Percentiles rank a stretch among this genome's conserved stretches.
phyloP scores from a whole-genome alignment of 2,329 filamentous ascomycete genomes.

The Macrophomina tecta region DNA sequence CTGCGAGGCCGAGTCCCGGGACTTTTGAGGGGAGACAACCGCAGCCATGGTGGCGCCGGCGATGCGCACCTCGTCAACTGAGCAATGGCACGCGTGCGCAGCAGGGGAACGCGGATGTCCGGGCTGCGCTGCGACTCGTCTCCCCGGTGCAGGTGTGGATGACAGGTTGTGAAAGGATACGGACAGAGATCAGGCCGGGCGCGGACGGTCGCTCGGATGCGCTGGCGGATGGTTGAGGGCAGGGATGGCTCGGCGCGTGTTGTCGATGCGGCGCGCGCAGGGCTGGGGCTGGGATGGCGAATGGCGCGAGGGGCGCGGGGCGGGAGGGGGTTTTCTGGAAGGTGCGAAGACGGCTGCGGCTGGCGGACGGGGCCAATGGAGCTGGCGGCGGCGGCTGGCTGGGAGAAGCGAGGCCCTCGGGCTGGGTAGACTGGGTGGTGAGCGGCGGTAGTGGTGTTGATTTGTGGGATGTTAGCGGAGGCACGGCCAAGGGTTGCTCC shows the following conservation, averaged over 20 bases:
- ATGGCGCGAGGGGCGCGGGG: constrained; percentile 19
- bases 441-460: constrained; percentile 7
- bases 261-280: constrained; percentile 12
- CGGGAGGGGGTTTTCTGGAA: constrained; percentile 13
- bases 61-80: constrained; percentile 4
- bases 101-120: constrained; percentile 7
- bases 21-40: constrained; percentile 44
- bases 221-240: constrained; percentile 12
- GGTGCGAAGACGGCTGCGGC: constrained; percentile 13
- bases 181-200: neutral
- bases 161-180: neutral
- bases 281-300: constrained; percentile 7
- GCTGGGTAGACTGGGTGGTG: neutral
- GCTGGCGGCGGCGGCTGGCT: constrained; percentile 1
- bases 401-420: neutral
- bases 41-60: constrained; percentile 41
- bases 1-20: constrained; percentile 32
- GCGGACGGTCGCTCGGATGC: constrained; percentile 1
- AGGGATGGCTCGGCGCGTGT: constrained; percentile 22
- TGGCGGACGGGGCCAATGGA: constrained; percentile 7
- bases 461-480: constrained; percentile 19
- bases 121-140: constrained; percentile 23
- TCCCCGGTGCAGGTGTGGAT: neutral
- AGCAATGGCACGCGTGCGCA: constrained; percentile 14
- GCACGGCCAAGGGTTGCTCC: constrained; percentile 20